phyloP scores from a whole-genome alignment of 257 asterid genomes.

The Apocynum venetum region DNA sequence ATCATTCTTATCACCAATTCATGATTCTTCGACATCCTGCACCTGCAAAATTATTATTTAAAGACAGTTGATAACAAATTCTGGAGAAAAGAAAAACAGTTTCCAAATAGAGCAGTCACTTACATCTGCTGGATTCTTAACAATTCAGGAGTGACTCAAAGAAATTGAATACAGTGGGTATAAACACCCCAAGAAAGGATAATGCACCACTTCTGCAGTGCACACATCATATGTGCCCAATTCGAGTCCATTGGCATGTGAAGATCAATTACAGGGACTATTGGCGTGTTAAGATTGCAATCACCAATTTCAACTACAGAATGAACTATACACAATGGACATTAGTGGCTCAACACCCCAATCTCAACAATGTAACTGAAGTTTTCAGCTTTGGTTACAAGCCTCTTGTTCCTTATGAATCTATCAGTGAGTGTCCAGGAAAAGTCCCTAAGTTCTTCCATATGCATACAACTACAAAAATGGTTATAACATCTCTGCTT shows the following conservation, averaged over 20 bases:
- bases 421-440: slow-evolving; percentile 47
- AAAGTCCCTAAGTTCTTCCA: neutral
- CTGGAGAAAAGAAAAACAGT: neutral
- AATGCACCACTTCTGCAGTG: slow-evolving; percentile 57
- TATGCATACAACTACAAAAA: neutral
- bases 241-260: slow-evolving; percentile 79
- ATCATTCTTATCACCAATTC: neutral
- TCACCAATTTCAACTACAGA: slow-evolving; percentile 64
- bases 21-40: neutral
- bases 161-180: slow-evolving; percentile 38
- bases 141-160: slow-evolving; percentile 44
- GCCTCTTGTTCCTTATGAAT: slow-evolving; percentile 65
- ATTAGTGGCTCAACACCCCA: slow-evolving; percentile 74
- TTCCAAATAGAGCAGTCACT: neutral
- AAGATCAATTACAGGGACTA: slow-evolving; percentile 61
- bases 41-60: neutral
- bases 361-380: slow-evolving; percentile 67
- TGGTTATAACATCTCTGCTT: neutral
- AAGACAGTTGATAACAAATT: neutral
- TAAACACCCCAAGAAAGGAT: slow-evolving; percentile 67
- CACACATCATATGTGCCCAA: slow-evolving; percentile 76
- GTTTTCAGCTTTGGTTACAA: slow-evolving; percentile 79
- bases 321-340: slow-evolving; percentile 80
- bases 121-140: neutral
- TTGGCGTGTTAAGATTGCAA: slow-evolving; percentile 68